A percentile compares a stretch with the other conserved stretches of the same genome.
phyloP scores from a whole-genome alignment of 2,329 filamentous ascomycete genomes.

The Aspergillus neotritici region DNA sequence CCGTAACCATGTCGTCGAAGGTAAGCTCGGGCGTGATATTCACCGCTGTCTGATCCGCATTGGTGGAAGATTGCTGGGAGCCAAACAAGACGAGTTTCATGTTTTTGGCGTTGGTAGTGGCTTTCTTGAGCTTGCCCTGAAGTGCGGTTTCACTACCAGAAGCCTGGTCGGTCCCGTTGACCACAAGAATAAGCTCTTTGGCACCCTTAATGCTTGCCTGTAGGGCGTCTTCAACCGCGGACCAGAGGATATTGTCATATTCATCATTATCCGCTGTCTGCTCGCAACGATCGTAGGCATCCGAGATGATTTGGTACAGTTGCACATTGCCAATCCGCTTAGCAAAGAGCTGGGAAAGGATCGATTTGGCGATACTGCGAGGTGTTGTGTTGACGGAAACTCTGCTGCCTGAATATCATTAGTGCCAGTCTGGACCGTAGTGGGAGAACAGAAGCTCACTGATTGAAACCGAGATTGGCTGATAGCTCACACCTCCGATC shows the following conservation, averaged over 20 bases:
- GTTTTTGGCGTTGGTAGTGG: slow-evolving; percentile 17
- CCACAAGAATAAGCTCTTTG: slow-evolving; percentile 34
- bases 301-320: slow-evolving; percentile 31
- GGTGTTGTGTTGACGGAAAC: slow-evolving; percentile 28
- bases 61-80: slow-evolving; percentile 15
- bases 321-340: slow-evolving; percentile 37
- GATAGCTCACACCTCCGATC: slow-evolving; percentile 31
- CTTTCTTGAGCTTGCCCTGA: slow-evolving; percentile 22
- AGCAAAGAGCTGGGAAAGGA: slow-evolving; percentile 35
- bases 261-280: slow-evolving; percentile 19
- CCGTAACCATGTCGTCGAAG: slow-evolving; percentile 33
- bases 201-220: slow-evolving; percentile 22
- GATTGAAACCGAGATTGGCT: slow-evolving; percentile 34
- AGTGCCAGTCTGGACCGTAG: neutral
- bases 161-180: slow-evolving; percentile 37
- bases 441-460: slow-evolving; percentile 15
- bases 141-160: slow-evolving; percentile 25
- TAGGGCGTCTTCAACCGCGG: slow-evolving; percentile 27
- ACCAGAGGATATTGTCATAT: slow-evolving; percentile 36
- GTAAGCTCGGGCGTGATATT: slow-evolving; percentile 29
- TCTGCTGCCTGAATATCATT: slow-evolving; percentile 20
- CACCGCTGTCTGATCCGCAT: slow-evolving; percentile 14
- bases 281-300: slow-evolving; percentile 26
- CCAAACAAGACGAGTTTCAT: slow-evolving; percentile 30
- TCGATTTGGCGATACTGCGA: slow-evolving; percentile 30